Conservation (phyloP, 2,329 filamentous ascomycete genomes). For the Dactylellina drechsleri region DNA sequence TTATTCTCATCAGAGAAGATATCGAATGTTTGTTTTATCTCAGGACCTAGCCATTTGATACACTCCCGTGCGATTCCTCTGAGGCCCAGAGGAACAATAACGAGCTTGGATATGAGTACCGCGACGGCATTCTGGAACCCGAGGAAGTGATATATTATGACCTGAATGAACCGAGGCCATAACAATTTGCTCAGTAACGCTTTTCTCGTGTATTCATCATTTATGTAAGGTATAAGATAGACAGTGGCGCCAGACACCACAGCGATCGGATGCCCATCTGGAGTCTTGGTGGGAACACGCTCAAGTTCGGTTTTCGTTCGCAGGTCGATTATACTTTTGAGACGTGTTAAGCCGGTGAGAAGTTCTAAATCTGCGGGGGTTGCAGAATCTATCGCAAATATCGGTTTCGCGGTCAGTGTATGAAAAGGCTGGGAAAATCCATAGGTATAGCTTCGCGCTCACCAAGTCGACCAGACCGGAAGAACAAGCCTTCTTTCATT, state of each 20-base stretch:
- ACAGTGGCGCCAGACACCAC: slow-evolving; percentile 61
- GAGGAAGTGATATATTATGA: slow-evolving; percentile 72
- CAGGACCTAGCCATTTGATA: slow-evolving; percentile 72
- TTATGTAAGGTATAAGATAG: slow-evolving; percentile 33
- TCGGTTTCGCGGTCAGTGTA: not conserved
- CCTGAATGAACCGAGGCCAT: slow-evolving; percentile 63
- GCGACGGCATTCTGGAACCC: slow-evolving; percentile 77
- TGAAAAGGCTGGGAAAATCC: not conserved
- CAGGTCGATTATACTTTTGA: slow-evolving; percentile 80
- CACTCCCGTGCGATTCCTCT: slow-evolving; percentile 76
- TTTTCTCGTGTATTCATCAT: slow-evolving; percentile 22
- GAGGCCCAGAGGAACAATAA: slow-evolving; percentile 78
- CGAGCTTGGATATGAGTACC: slow-evolving; percentile 73
- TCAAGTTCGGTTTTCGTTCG: slow-evolving; percentile 68
- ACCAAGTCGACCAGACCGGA: slow-evolving; percentile 74
- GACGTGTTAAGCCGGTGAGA: slow-evolving; percentile 70
- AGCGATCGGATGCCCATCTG: slow-evolving; percentile 68
- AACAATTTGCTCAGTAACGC: slow-evolving; percentile 30
- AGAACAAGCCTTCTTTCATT: slow-evolving; percentile 73
- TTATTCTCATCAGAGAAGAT: slow-evolving; percentile 65
- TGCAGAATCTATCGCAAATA: slow-evolving; percentile 71
- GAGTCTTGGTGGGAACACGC: slow-evolving; percentile 63
- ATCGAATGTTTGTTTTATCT: slow-evolving; percentile 68
- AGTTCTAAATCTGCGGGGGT: slow-evolving; percentile 71
- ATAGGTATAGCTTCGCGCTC: slow-evolving; percentile 43